Base-by-base conservation (phyloP, 129 eudicot species). In the Chrysanthemum lavandulifolium region DNA sequence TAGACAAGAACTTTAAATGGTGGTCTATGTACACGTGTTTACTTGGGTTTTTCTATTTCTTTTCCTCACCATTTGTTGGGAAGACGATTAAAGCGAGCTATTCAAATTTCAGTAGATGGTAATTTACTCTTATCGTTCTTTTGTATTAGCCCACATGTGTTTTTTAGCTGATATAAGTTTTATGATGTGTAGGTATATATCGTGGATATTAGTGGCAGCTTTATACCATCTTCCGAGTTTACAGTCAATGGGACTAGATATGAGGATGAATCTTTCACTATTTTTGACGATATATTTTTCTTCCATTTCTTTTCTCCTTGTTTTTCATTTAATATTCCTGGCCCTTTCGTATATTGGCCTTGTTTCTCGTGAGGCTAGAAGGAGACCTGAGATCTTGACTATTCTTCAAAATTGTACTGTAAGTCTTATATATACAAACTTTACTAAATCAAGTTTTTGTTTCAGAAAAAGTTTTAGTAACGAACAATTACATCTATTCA, bases 1-100 rank as follows among this genome's bases (percentile, higher is more conserved):
- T 94, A 51, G 98, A 94, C 82, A 87, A 82, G 81, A 94, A 90
- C 76, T 49, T 94, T 29, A 94, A 94, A 73, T 94, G 98, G 98
- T 94, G 98, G 98, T 94, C 98, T 12, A 94, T 94, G 86, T 94
- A 94, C 67, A 87, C 86, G 8, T 84, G 97, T 72, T 79, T 94
- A 81, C 91, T 94, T 50, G 98, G 98, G 8, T 90, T 89, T 83
- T 94, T 94, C 84, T 94, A 94, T 81, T 94, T 94, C 92, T 94
- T 94, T 80, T 94, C 98, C n/a, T 94, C 97, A 50, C 98, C 98
- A 3, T 94, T 94, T 74, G 82, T 94, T 2, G 96, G 97, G 61
- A 94, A 94, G 84, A 90, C 96, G 3, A 87, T 90, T 55, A 90
- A 82, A 72, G 96, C 98, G 31, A 93, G 96, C 80, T 93, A 93